Base-by-base conservation (phyloP, 495 filamentous ascomycete genomes). In the Melanomma pulvis-pyrius region DNA sequence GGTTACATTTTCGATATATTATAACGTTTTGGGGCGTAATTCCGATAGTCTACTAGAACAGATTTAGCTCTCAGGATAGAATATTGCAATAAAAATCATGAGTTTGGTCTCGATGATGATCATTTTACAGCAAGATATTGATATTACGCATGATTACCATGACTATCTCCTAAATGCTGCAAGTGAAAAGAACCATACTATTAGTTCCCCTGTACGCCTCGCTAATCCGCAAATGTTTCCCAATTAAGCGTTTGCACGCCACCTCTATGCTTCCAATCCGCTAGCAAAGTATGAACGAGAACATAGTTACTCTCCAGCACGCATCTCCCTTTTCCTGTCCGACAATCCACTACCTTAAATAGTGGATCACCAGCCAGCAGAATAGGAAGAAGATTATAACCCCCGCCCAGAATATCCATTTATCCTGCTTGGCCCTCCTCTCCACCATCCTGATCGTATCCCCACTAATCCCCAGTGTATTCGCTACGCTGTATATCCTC, bases 381-480 rank as follows among this genome's bases (percentile, higher is more conserved):
- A 98, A 98, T 46, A 82, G 75, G 63, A 98, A 89, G 77, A 98
- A 98, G n/a, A 93, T 74, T 34, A 96, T 76, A 22, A 96, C 91
- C 0, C 94, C 92, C 15, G 75, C 88, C 86, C 90, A 90, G 76
- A 98, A 98, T 28, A 98, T 96, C 93, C 93, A 98, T 78, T 97
- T 97, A 72, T 98, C 94, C 81, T 97, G 87, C 76, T 84, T 89
- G 56, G 94, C 93, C 65, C 94, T 83, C 72, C 94, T 80, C 77
- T 98, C 93, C 53, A 98, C 82, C 91, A 93, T 97, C 15, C 96
- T 85, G 61, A 98, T 98, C 5, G 94, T 98, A 75, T 98, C 96
- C 29, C 93, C 92, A 75, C 89, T 92, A 36, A 98, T 84, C 8
- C 94, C 94, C 65, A 98, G 78, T 29, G 96, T 98, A 73, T 96